Conservation (phyloP, 225 moss, liverwort and hornwort species). For the Straminergon stramineum region DNA sequence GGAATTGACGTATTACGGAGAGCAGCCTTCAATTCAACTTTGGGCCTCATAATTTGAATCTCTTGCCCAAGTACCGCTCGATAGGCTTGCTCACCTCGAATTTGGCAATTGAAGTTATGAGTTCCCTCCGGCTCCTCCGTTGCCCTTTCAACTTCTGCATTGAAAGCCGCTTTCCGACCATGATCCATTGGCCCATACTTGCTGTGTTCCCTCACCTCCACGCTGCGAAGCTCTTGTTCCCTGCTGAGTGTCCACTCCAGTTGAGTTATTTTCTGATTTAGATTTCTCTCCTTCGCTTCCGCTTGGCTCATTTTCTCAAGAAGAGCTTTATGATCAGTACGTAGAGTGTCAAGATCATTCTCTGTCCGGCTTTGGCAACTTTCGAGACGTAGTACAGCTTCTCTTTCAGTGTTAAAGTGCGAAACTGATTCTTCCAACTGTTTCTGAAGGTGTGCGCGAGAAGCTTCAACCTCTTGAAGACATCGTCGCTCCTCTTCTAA, state of each 20-base stretch:
- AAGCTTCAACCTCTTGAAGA: conserved; percentile 32
- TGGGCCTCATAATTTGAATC: background rate
- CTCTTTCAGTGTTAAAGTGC: conserved; percentile 26
- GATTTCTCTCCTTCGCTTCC: conserved; percentile 16
- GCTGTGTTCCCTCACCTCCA: conserved; percentile 1
- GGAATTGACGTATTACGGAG: conserved; percentile 3
- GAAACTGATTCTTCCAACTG: conserved; percentile 31
- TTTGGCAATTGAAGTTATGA: background rate
- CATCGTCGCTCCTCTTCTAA: conserved; percentile 49
- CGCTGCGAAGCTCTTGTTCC: conserved; percentile 2
- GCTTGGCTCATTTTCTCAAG: conserved; percentile 22
- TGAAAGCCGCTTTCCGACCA: background rate
- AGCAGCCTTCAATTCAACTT: background rate
- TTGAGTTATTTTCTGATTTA: background rate
- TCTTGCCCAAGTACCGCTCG: background rate
- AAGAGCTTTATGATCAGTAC: conserved; percentile 24
- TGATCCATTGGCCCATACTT: background rate
- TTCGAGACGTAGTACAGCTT: conserved; percentile 26
- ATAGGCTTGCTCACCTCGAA: conserved; percentile 2
- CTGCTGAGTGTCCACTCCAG: conserved; percentile 12
- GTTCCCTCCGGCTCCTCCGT: background rate
- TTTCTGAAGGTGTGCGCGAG: conserved; percentile 17
- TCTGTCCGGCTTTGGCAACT: conserved; percentile 14
- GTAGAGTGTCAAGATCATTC: conserved; percentile 39
- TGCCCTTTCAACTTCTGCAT: background rate